Base-by-base conservation (phyloP, 1,284 basidiomycete species). In the Fomitopsis palustris region DNA sequence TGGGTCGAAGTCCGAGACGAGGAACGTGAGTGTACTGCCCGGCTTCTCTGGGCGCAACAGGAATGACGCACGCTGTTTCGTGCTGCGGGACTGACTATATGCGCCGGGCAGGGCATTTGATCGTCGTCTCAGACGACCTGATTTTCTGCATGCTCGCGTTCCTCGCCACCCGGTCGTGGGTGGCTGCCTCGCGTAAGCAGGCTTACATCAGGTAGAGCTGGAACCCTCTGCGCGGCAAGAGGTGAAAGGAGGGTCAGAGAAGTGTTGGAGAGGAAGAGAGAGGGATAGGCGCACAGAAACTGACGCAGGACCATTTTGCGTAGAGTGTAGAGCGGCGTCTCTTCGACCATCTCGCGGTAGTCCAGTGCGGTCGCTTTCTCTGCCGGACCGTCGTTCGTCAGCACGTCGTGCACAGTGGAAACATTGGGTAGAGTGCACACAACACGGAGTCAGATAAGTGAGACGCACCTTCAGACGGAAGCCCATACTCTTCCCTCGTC, bases 281-380 rank as follows among this genome's bases (percentile, higher is more conserved):
- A 72, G 19, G 53, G 0, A 17, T 27, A 4, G 65, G 35, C 70
- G 60, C 54, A 73, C 70, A 83, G 63, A 57, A 81, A 74, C 68
- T 84, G 74, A 65, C 83, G 80, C 23, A 84, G 65, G 55, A 86
- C 61, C 64, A 85, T 71, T 72, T 80, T 80, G 70, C 74, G 70
- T 39, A 87, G 72, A 52, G 81, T 81, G 72, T 76, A 85, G 5
- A 83, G 64, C 1, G 88, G 88, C 10, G 86, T 85, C 66, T 90
- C 76, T 33, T 73, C 75, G 16, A 77, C 56, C 17, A 73, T 60
- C 38, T 74, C 72, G 53, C 67, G 67, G 61, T 76, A 76, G 61
- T 76, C 71, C 61, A 71, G 67, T n/a, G 60, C 56, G 0, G 64
- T 69, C 6, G 74, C 71, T 9, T 64, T 52, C 17, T 33, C 33